These are phyloP conservation scores for Tetramitus jugosus DNA, from an alignment of 208 protist genomes.

Conservation along the genomic window DNA sequence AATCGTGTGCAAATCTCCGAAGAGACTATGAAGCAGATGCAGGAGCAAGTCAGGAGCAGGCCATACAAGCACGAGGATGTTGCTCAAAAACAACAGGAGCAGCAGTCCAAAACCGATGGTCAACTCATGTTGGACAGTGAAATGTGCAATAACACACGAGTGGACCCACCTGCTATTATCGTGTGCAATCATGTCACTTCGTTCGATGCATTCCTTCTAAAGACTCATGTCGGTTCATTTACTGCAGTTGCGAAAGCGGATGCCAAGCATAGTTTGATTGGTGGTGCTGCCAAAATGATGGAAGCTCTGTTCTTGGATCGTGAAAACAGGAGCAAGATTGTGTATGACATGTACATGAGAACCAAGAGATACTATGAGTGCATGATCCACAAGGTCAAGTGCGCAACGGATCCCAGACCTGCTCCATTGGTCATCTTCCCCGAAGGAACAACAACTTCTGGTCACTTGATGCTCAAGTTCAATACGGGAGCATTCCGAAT, in stretches of 20 bases:
- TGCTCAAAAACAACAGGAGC: too few relatives aligned
- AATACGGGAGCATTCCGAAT: not conserved
- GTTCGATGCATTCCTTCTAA: not conserved
- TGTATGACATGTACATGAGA: not conserved
- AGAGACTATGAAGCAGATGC: not conserved
- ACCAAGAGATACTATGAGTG: not conserved
- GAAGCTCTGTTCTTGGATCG: not conserved
- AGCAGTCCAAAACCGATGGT: too few relatives aligned
- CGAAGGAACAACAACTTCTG: not conserved
- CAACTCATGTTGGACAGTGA: not conserved
- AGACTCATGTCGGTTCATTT: not conserved
- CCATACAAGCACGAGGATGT: not conserved
- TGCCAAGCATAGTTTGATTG: not conserved
- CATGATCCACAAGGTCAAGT: not conserved
- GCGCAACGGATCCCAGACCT: not conserved
- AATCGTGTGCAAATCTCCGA: not conserved
- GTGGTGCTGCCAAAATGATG: not conserved
- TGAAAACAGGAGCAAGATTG: not conserved
- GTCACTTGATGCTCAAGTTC: not conserved
- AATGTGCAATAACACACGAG: not conserved
- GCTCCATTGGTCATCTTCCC: constrained; percentile 42
- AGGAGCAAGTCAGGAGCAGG: not conserved
- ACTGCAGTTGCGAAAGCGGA: not conserved
- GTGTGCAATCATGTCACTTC: not conserved
- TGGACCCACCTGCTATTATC: not conserved